Percentiles rank a stretch among this genome's conserved stretches.
phyloP scores from a whole-genome alignment of 1,284 basidiomycete genomes.

The Pseudozyma sp. region DNA sequence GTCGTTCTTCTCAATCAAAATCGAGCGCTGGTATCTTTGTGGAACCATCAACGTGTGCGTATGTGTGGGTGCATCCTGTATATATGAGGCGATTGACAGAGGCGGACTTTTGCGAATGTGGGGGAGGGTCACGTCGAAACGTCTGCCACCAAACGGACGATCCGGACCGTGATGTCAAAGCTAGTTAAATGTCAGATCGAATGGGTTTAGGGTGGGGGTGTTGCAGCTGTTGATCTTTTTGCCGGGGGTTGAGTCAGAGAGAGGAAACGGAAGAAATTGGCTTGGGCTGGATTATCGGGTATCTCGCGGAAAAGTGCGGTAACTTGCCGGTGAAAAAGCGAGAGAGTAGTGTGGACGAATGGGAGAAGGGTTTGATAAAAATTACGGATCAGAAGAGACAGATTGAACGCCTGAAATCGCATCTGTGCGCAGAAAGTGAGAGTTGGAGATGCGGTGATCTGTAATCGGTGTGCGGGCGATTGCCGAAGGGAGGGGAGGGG shows the following conservation, averaged over 20 bases:
- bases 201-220: too few species aligned
- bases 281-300: neutral
- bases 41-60: too few species aligned
- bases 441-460: neutral
- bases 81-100: too few species aligned
- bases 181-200: constrained; percentile 3
- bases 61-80: too few species aligned
- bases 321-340: neutral
- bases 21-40: too few species aligned
- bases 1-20: too few species aligned
- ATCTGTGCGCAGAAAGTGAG: too few species aligned
- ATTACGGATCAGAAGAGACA: neutral
- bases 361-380: constrained; percentile 3
- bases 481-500: neutral
- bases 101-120: too few species aligned
- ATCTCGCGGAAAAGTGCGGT: neutral
- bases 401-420: neutral
- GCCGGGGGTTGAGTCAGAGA: neutral
- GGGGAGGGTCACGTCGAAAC: too few species aligned
- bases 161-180: constrained; percentile 2
- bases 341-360: too few species aligned
- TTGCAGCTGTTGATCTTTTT: neutral
- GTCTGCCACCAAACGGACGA: neutral
- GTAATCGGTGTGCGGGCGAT: constrained; percentile 1
- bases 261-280: neutral